Conservation (phyloP, 1,284 basidiomycete genomes). For the Mycosarcoma maydis region DNA sequence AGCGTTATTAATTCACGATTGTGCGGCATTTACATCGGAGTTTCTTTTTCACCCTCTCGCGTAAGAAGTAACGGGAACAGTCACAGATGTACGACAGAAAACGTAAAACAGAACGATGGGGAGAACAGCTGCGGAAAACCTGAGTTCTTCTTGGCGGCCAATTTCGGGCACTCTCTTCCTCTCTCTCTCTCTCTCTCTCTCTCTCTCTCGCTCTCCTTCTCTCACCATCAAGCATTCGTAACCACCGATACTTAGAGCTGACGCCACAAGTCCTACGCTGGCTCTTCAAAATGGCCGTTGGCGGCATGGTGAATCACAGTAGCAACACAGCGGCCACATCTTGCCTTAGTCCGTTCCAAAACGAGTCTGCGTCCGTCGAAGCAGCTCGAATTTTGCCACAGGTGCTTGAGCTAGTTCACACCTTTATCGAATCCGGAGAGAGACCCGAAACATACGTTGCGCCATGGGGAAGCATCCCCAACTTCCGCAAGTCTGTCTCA, state of each 20-base stretch:
- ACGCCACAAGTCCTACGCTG: not conserved
- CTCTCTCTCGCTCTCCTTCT: no score
- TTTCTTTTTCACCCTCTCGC: no score
- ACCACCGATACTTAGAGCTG: not conserved
- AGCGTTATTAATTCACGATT: not conserved
- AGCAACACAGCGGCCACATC: not conserved
- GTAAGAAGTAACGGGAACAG: no score
- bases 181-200: no score
- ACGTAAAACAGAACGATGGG: no score
- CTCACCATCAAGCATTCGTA: not conserved
- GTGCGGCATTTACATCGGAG: constrained; percentile 16
- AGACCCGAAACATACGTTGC: constrained; percentile 32
- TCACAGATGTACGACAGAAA: no score
- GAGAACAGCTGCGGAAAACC: no score
- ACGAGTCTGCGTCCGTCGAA: constrained; percentile 38
- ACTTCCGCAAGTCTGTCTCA: constrained; percentile 31
- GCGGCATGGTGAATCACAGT: no score
- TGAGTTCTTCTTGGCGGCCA: not conserved
- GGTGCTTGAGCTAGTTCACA: constrained; percentile 30
- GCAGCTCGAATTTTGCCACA: constrained; percentile 40
- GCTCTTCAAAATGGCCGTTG: constrained; percentile 6
- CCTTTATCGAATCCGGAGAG: constrained; percentile 41
- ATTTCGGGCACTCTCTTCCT: not conserved
- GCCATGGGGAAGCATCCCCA: constrained; percentile 37
- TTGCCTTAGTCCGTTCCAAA: constrained; percentile 38